A percentile compares a stretch with the other conserved stretches of the same genome.
These are phyloP conservation scores for Linnemannia exigua DNA, from an alignment of 192 early-diverging fungal genomes.

Conservation along the genomic window DNA sequence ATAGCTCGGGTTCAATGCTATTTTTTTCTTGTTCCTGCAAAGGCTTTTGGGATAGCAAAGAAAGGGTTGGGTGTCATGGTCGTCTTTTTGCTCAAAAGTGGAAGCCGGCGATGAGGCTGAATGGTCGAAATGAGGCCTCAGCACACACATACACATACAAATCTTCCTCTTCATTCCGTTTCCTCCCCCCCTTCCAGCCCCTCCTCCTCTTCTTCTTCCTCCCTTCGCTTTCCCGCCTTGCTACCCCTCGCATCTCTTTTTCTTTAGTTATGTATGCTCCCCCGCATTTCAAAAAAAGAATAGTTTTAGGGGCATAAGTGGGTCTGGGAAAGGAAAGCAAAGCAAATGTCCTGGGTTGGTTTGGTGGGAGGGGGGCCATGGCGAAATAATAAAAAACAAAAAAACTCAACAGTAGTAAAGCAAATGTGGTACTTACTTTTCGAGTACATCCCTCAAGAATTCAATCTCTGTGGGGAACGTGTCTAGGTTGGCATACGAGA, in stretches of 20 bases:
- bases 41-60: not conserved
- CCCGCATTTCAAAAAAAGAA: conserved; percentile 1
- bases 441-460: conserved; percentile 44
- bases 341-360: not conserved
- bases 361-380: too few relatives aligned
- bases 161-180: not conserved
- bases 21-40: not conserved
- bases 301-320: not conserved
- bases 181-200: not conserved
- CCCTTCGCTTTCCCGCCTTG: not conserved
- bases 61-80: not conserved
- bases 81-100: too few relatives aligned
- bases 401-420: not conserved
- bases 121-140: not conserved
- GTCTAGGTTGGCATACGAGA: conserved; percentile 41
- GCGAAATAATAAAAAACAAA: not conserved
- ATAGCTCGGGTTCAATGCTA: not conserved
- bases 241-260: conserved; percentile 7
- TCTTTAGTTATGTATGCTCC: not conserved
- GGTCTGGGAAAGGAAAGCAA: not conserved
- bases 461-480: conserved; percentile 51
- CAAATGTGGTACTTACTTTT: conserved; percentile 40
- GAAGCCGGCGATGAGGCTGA: not conserved
- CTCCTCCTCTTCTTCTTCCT: not conserved
- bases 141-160: not conserved